These are phyloP conservation scores for Chaetomium olivaceum DNA, from an alignment of 2,329 filamentous ascomycete species.

Conservation along the genomic window DNA sequence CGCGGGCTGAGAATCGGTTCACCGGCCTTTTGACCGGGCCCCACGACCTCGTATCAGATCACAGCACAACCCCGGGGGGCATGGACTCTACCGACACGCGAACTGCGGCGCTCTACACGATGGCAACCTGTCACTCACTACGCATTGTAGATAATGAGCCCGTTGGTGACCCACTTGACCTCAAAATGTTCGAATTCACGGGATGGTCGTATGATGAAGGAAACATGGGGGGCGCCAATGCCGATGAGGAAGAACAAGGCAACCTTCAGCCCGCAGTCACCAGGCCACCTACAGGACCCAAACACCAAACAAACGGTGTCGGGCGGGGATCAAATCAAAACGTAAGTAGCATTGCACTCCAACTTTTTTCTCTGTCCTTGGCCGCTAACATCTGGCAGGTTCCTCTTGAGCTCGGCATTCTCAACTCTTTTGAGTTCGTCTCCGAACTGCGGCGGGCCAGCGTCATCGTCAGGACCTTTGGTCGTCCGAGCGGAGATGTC, in stretches of 20 bases:
- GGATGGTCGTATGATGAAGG: slow-evolving; percentile 91
- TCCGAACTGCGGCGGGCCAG: slow-evolving; percentile 90
- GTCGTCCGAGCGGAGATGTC: slow-evolving; percentile 77
- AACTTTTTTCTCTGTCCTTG: no score
- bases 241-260: slow-evolving; percentile 71
- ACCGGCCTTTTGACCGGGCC: slow-evolving; percentile 73
- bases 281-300: slow-evolving; percentile 66
- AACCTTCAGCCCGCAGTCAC: slow-evolving; percentile 86
- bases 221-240: slow-evolving; percentile 63
- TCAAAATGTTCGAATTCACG: slow-evolving; percentile 99
- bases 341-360: slow-evolving; percentile 32
- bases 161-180: slow-evolving; percentile 87
- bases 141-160: slow-evolving; percentile 84
- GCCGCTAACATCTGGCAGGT: slow-evolving; percentile 37
- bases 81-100: slow-evolving; percentile 40
- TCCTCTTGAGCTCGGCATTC: slow-evolving; percentile 80
- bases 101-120: slow-evolving; percentile 77
- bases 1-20: slow-evolving; percentile 63
- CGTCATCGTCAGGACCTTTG: slow-evolving; percentile 87
- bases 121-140: slow-evolving; percentile 96
- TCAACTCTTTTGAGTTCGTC: slow-evolving; percentile 92
- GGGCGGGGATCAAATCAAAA: slow-evolving; percentile 40
- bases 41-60: slow-evolving; percentile 53
- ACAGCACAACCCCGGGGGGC: slow-evolving; percentile 29
- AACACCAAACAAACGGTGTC: slow-evolving; percentile 51